Percentiles rank a stretch among this genome's conserved stretches.
These are phyloP conservation scores for Angophora floribunda DNA, from an alignment of 345 rosid species.

Conservation along the genomic window DNA sequence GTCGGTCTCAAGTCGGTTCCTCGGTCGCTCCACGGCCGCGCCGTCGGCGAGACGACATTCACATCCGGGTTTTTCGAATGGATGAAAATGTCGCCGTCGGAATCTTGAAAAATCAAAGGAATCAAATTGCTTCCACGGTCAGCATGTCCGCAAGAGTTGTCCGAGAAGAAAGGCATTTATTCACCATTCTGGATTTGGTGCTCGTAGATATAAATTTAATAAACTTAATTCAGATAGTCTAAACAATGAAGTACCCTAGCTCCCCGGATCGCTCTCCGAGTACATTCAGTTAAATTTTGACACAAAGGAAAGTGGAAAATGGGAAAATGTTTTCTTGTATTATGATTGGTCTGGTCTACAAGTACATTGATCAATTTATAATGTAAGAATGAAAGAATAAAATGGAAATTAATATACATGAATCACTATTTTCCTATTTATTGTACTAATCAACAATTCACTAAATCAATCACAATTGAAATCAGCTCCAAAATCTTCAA, in stretches of 20 bases:
- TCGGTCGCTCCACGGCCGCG: neutral
- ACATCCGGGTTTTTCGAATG: neutral
- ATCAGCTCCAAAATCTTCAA: too few species aligned
- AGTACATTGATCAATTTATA: too few species aligned
- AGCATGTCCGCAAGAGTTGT: neutral
- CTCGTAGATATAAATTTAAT: too few species aligned
- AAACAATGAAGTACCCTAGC: neutral
- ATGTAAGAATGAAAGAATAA: too few species aligned
- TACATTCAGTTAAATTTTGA: accelerated
- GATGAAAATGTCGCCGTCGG: neutral
- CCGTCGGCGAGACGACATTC: neutral
- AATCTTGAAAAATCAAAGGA: neutral
- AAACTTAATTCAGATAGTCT: neutral
- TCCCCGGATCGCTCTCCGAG: neutral
- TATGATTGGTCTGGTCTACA: too few species aligned
- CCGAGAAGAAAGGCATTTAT: neutral
- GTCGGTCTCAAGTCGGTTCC: neutral
- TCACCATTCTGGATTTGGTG: too few species aligned
- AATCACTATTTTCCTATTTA: too few species aligned
- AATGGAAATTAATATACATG: too few species aligned
- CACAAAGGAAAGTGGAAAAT: too few species aligned
- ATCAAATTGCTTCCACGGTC: neutral
- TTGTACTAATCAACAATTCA: too few species aligned
- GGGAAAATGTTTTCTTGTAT: too few species aligned
- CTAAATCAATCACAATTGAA: too few species aligned